These are phyloP conservation scores for Selaginella tamariscina DNA, from an alignment of 75 land plant species.

Conservation along the genomic window DNA sequence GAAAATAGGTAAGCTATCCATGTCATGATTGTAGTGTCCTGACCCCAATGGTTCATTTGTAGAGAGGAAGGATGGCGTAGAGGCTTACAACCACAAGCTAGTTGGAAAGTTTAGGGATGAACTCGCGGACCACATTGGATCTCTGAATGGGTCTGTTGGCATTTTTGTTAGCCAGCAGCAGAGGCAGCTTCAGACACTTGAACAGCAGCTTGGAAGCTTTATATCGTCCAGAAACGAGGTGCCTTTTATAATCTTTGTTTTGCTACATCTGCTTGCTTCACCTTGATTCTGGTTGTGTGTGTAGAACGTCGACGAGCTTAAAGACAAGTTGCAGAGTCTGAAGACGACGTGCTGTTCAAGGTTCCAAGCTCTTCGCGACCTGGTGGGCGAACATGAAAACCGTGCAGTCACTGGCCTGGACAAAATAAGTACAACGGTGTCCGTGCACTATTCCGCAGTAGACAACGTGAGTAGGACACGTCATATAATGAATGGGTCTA, in stretches of 20 bases:
- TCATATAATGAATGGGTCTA: neutral
- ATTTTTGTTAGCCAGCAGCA: slow-evolving; percentile 46
- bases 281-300: slow-evolving; percentile 14
- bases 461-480: slow-evolving; percentile 47
- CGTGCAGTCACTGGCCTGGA: slow-evolving; percentile 41
- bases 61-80: slow-evolving; percentile 69
- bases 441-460: slow-evolving; percentile 48
- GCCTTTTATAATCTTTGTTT: slow-evolving; percentile 34
- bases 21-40: too few species aligned
- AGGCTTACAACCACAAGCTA: slow-evolving; percentile 42
- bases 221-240: slow-evolving; percentile 49
- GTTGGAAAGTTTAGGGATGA: slow-evolving; percentile 51
- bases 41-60: too few species aligned
- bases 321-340: slow-evolving; percentile 37
- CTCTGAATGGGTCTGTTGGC: slow-evolving; percentile 37
- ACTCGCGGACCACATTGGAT: slow-evolving; percentile 37
- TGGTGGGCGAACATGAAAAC: slow-evolving; percentile 54
- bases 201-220: slow-evolving; percentile 46
- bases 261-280: too few species aligned
- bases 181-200: slow-evolving; percentile 44
- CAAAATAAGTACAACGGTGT: slow-evolving; percentile 43
- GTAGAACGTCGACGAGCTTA: slow-evolving; percentile 70
- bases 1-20: slow-evolving; percentile 51
- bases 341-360: slow-evolving; percentile 50
- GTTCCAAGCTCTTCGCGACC: slow-evolving; percentile 38